Base-by-base conservation (phyloP, 2,329 filamentous ascomycete species). In the Madurella mycetomatis region DNA sequence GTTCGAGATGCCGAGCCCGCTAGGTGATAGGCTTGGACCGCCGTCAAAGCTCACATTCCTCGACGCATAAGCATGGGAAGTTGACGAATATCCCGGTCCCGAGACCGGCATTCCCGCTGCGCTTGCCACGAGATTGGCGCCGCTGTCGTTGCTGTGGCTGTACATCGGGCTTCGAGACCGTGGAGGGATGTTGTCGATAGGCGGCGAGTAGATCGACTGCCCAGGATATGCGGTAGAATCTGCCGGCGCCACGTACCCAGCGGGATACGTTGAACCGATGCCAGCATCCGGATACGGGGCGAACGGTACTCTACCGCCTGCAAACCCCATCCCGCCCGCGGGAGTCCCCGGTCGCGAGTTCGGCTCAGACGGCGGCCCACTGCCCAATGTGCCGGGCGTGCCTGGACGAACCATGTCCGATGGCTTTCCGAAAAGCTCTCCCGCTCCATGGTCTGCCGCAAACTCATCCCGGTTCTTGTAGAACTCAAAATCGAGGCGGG, bases 381-480 rank as follows among this genome's bases (percentile, higher is more conserved):
- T 76, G 41, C 62, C 60, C 46, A 76, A 70, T 30, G 79, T 82
- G 12, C 77, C 76, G 0, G 85, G 85, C 0, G 85, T 88, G 16
- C 78, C 81, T 0, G 85, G 80, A 1, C 86, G 77, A 15, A 79
- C 70, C 2, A 85, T 72, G 57, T 88, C 86, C 19, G 75, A 72
- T 1, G 79, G 71, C 13, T 74, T 77, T 2, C 86, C 87, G 58
- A 82, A 86, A 7, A 86, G 75, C 32, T 83, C 81, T 18, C 87
- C 88, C 5, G 88, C 91, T n/a, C 90, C 90, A 61, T 91, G 87
- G 51, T 94, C 89, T 11, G 91, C 86, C 1, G 85, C 84, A 71
- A 97, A 96, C 62, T 96, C 92, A 2, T 88, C 82, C 1, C 90
- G 81, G 69, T 96, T 87, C 72, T 95, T 96, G 78, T 86, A 97